Evolutionary conservation across 257 asterid genomes (phyloP).

Genomic region (Nicotiana sylvestris): DNA sequence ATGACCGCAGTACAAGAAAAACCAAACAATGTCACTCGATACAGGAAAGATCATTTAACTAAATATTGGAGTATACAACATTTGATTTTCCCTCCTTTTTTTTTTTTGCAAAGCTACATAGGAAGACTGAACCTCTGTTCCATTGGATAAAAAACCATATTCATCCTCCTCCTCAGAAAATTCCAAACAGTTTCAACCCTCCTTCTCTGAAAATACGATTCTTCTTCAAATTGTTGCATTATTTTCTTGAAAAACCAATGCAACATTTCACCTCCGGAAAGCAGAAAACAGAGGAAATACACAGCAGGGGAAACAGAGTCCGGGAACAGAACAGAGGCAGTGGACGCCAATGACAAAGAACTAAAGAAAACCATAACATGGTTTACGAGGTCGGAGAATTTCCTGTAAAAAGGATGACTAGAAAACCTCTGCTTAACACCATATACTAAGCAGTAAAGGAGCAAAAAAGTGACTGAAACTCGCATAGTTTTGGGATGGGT

Average conservation of each 20-base stretch:
- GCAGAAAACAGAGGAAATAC: not conserved
- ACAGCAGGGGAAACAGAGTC: not conserved
- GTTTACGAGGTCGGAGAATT: not conserved
- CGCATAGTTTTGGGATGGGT: constrained; percentile 12
- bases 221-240: too few species aligned
- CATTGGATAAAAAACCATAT: too few species aligned
- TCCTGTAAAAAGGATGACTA: not conserved
- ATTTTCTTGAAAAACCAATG: not conserved
- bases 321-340: not conserved
- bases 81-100: too few species aligned
- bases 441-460: not conserved
- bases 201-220: too few species aligned
- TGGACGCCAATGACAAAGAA: not conserved
- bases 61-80: too few species aligned
- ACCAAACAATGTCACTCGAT: too few species aligned
- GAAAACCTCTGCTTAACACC: not conserved
- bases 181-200: too few species aligned
- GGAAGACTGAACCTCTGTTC: too few species aligned
- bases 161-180: too few species aligned
- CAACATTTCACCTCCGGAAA: not conserved
- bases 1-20: too few species aligned
- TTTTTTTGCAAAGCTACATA: too few species aligned
- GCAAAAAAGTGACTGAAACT: not conserved
- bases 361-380: not conserved
- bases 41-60: too few species aligned